Evolutionary conservation across 208 protist species (phyloP).

Genomic region (Phytomonas sp.): DNA sequence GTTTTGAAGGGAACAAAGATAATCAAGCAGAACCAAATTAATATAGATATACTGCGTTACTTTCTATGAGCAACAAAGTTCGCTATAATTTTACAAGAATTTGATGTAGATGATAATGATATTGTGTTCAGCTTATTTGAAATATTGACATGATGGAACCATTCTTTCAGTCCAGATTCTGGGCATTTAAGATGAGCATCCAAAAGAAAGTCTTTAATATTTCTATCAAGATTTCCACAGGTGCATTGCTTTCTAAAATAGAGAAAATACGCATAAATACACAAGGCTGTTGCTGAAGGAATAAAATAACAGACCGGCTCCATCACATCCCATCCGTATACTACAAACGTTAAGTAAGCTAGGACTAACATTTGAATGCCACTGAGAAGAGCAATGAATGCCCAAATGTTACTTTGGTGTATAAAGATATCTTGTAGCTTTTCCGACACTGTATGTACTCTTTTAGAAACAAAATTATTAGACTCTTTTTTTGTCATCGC

Average conservation of each 20-base stretch:
- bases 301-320: conserved; percentile 79
- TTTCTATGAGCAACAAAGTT: background rate
- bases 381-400: conserved; percentile 38
- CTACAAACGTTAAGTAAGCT: conserved; percentile 66
- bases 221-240: background rate
- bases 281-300: conserved; percentile 43
- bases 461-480: background rate
- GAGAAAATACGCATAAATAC: conserved; percentile 48
- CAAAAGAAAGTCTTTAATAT: background rate
- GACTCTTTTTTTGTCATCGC: background rate
- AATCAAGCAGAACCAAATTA: conserved; percentile 1
- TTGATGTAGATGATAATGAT: background rate
- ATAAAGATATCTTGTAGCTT: conserved; percentile 3
- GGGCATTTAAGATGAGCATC: background rate
- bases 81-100: background rate
- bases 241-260: conserved; percentile 35
- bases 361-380: conserved; percentile 62
- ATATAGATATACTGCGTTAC: background rate
- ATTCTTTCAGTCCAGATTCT: background rate
- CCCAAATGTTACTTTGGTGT: conserved; percentile 54
- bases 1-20: background rate
- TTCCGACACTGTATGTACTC: background rate
- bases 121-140: background rate
- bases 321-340: conserved; percentile 81
- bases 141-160: background rate